A percentile compares a stretch with the other conserved stretches of the same genome.
Evolutionary conservation across 164 flowering plant species (phyloP).

Genomic region (Vitis amurensis): DNA sequence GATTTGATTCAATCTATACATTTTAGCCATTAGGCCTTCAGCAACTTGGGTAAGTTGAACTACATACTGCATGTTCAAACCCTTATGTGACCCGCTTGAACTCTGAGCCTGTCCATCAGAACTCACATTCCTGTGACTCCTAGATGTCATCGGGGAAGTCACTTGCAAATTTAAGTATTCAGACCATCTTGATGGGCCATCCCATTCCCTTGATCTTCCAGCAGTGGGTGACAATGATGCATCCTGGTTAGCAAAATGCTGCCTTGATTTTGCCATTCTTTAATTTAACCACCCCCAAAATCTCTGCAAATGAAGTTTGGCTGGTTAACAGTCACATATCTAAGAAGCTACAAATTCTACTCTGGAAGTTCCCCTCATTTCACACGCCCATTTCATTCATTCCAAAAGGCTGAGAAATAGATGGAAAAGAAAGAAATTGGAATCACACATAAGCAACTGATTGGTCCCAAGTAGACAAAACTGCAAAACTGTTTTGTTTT

Average conservation of each 20-base stretch:
- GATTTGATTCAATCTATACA: conserved; percentile 82
- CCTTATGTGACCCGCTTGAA: conserved; percentile 53
- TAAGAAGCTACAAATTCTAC: neutral
- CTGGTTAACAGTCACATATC: neutral
- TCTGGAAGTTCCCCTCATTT: neutral
- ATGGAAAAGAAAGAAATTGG: no score
- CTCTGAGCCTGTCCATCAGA: conserved; percentile 47
- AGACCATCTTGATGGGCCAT: conserved; percentile 72
- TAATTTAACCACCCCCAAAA: conserved; percentile 7
- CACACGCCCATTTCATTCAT: neutral
- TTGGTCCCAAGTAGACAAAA: neutral
- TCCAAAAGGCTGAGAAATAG: neutral
- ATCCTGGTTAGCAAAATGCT: conserved; percentile 46
- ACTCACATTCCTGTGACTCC: conserved; percentile 32
- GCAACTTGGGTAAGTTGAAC: conserved; percentile 80
- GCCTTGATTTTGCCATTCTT: conserved; percentile 61
- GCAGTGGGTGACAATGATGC: conserved; percentile 43
- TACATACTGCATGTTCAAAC: conserved; percentile 76
- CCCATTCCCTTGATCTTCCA: conserved; percentile 62
- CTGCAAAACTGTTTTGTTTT: neutral
- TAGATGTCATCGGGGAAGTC: conserved; percentile 41
- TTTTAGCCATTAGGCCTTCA: conserved; percentile 83
- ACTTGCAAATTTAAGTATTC: conserved; percentile 69
- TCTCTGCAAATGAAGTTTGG: neutral
- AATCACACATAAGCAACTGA: neutral